Conservation (phyloP, 2,329 filamentous ascomycete genomes). For the Phaeosphaeriaceae sp. region DNA sequence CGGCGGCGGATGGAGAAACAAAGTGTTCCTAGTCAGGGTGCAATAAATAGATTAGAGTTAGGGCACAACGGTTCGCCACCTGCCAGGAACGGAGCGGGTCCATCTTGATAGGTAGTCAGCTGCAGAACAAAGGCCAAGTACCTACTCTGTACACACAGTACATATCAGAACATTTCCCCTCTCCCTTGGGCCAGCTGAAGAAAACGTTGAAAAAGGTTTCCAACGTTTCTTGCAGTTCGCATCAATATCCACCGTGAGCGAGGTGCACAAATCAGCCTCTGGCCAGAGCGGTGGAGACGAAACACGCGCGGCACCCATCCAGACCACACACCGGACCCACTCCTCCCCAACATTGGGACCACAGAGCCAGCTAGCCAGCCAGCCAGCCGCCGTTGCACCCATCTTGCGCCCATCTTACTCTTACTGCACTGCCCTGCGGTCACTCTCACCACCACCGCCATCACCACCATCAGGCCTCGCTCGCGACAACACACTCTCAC, state of each 20-base stretch:
- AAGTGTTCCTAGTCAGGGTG: conserved; percentile 6
- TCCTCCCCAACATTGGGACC: conserved; percentile 15
- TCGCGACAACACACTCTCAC: conserved; percentile 1
- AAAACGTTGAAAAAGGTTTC: conserved; percentile 6
- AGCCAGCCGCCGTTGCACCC: conserved; percentile 11
- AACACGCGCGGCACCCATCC: conserved; percentile 23
- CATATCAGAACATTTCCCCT: too few species aligned
- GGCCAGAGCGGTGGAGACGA: conserved; percentile 25
- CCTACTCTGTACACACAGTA: too few species aligned
- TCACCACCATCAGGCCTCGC: conserved; percentile 1
- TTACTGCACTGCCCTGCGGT: not conserved
- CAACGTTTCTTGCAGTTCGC: conserved; percentile 10
- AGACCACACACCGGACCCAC: conserved; percentile 11
- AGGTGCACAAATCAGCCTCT: conserved; percentile 19
- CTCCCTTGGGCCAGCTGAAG: not conserved
- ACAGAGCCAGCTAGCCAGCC: too few species aligned
- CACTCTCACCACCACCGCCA: conserved; percentile 3
- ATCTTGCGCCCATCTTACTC: conserved; percentile 11
- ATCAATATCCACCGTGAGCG: conserved; percentile 8
- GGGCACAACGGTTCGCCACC: conserved; percentile 11
- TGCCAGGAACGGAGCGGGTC: conserved; percentile 12
- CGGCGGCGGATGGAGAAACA: conserved; percentile 8
- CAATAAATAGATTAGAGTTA: conserved; percentile 28
- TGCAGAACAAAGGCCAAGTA: too few species aligned
- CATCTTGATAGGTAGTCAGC: conserved; percentile 3